Conservation (phyloP, 345 rosid genomes). For the Pelargonium nanum region DNA sequence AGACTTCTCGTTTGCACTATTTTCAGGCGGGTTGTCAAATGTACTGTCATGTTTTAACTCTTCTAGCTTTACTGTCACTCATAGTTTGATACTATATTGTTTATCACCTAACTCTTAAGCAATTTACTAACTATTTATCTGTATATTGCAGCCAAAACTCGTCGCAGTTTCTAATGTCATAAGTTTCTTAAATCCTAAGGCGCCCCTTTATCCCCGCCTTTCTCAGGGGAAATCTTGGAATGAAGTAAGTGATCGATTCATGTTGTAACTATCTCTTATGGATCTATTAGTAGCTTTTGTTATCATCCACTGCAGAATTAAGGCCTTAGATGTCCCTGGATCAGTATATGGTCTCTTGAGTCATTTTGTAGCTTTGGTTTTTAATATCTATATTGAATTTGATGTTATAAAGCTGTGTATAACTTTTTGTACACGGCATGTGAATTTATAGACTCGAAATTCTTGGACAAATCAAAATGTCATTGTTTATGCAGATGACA, state of each 20-base stretch:
- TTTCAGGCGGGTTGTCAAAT: constrained; percentile 49
- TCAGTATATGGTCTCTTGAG: too few relatives aligned
- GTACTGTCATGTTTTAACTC: constrained; percentile 25
- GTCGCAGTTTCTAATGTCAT: constrained; percentile 56
- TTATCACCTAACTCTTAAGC: background rate
- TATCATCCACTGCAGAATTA: too few relatives aligned
- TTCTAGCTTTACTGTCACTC: background rate
- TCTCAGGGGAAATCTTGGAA: constrained; percentile 88
- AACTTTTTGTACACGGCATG: background rate
- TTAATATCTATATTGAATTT: too few relatives aligned
- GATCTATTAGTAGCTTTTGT: too few relatives aligned
- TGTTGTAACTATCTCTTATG: background rate
- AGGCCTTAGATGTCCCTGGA: too few relatives aligned
- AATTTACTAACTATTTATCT: too few relatives aligned
- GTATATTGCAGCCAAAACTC: constrained; percentile 57
- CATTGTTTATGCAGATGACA: constrained; percentile 51
- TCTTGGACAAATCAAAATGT: background rate
- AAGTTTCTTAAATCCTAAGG: constrained; percentile 63
- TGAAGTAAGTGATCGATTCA: constrained; percentile 43
- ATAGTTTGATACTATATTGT: background rate
- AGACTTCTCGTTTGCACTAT: constrained; percentile 72
- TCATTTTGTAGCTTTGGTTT: too few relatives aligned
- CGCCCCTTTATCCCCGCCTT: constrained; percentile 86
- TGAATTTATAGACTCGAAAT: background rate
- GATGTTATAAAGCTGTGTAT: too few relatives aligned